A percentile compares a stretch with the other conserved stretches of the same genome.
Conservation (phyloP, 2,329 filamentous ascomycete species). For the Rugonectria rugulosa region DNA sequence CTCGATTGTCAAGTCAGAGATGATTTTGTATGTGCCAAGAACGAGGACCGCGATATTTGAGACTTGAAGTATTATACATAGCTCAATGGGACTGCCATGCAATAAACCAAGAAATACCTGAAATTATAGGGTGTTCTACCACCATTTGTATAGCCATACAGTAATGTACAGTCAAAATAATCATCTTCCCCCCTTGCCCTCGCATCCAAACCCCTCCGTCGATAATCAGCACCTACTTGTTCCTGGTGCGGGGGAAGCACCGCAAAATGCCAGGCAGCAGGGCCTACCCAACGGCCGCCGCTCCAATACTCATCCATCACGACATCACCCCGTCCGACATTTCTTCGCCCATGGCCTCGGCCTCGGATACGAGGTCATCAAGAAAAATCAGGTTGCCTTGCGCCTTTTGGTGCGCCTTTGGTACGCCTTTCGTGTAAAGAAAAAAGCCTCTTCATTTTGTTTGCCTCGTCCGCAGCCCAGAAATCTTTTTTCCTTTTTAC, state of each 20-base stretch:
- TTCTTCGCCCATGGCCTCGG: neutral
- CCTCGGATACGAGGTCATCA: neutral
- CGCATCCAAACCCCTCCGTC: neutral
- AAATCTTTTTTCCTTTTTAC: too few relatives aligned
- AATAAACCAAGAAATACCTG: too few relatives aligned
- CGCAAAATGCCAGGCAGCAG: conserved; percentile 13
- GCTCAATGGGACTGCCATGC: too few relatives aligned
- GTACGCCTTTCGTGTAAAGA: neutral
- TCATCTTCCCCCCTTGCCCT: too few relatives aligned
- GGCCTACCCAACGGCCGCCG: conserved; percentile 12
- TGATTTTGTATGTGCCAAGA: neutral
- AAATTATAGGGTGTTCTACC: too few relatives aligned
- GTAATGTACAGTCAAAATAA: too few relatives aligned
- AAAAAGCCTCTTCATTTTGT: too few relatives aligned
- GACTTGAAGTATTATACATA: too few relatives aligned
- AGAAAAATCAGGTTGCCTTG: neutral
- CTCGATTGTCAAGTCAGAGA: neutral
- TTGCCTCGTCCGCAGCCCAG: neutral
- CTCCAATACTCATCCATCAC: conserved; percentile 47
- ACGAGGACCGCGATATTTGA: neutral
- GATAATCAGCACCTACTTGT: neutral
- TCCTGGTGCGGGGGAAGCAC: conserved; percentile 7
- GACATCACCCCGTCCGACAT: neutral
- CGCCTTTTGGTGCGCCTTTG: neutral
- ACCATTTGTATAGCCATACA: too few relatives aligned